Conservation (phyloP, 371 early-diverging fungal genomes). For the Syncephalastrum sp. region DNA sequence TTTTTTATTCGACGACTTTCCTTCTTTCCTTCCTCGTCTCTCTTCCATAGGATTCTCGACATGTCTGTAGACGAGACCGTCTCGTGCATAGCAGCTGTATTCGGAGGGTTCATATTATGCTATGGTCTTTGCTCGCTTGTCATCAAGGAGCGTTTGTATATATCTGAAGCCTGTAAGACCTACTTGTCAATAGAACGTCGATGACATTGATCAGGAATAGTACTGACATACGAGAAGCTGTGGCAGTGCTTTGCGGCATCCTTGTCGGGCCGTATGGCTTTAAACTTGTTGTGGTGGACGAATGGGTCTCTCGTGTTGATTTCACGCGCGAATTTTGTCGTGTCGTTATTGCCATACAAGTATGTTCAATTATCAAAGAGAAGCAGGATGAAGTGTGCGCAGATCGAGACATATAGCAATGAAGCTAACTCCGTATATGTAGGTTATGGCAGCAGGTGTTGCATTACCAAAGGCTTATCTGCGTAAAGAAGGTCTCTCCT, state of each 20-base stretch:
- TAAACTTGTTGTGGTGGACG: slow-evolving; percentile 13
- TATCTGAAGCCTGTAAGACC: slow-evolving; percentile 77
- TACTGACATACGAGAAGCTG: slow-evolving; percentile 33
- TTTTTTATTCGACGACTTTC: too few species aligned
- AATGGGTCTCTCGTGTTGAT: slow-evolving; percentile 30
- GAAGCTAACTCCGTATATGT: not conserved
- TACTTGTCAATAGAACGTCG: not conserved
- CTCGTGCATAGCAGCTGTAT: slow-evolving; percentile 35
- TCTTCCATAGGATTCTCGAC: too few species aligned
- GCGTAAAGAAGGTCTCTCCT: slow-evolving; percentile 47
- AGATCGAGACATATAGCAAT: not conserved
- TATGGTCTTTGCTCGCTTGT: slow-evolving; percentile 82
- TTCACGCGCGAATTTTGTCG: slow-evolving; percentile 55
- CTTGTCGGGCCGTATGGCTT: slow-evolving; percentile 65
- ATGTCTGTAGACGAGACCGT: slow-evolving; percentile 6
- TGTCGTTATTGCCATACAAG: slow-evolving; percentile 71
- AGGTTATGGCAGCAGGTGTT: slow-evolving; percentile 38
- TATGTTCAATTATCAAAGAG: not conserved
- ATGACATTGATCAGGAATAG: not conserved
- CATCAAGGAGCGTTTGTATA: slow-evolving; percentile 81
- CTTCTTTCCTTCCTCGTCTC: too few species aligned
- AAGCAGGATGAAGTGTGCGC: not conserved
- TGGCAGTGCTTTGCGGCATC: slow-evolving; percentile 82
- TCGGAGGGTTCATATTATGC: slow-evolving; percentile 76
- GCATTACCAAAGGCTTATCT: slow-evolving; percentile 58